Percentiles rank a stretch among this genome's conserved stretches.
Conservation (phyloP, 306 rosid genomes). For the Quercus engelmannii region DNA sequence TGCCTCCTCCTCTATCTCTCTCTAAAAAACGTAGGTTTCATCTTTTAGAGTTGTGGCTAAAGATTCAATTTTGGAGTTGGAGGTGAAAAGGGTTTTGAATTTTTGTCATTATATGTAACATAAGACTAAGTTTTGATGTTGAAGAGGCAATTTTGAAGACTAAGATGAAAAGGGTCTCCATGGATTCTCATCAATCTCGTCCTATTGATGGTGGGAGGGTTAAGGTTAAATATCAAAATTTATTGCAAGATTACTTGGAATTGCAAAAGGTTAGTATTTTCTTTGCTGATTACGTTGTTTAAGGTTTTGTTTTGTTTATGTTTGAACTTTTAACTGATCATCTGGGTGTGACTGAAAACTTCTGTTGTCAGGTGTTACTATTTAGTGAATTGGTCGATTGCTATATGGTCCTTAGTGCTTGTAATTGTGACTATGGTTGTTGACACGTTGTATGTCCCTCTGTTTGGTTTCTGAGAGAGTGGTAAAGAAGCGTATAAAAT, state of each 20-base stretch:
- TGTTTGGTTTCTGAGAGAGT: neutral
- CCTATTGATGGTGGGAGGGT: slow-evolving; percentile 4
- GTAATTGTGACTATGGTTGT: neutral
- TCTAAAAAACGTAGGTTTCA: neutral
- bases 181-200: slow-evolving; percentile 18
- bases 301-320: neutral
- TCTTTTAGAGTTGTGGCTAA: neutral
- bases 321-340: neutral
- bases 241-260: slow-evolving; percentile 39
- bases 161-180: slow-evolving; percentile 38
- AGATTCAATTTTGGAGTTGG: slow-evolving; percentile 1
- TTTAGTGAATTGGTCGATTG: neutral
- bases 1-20: neutral
- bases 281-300: neutral
- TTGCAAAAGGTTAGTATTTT: slow-evolving; percentile 47
- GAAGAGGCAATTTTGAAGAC: neutral
- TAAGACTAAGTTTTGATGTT: neutral
- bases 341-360: neutral
- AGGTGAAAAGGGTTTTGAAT: neutral
- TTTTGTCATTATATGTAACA: neutral
- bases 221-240: slow-evolving; percentile 5
- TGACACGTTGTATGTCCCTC: neutral
- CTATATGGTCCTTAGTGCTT: neutral
- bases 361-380: neutral
- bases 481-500: neutral